Conservation (phyloP, 495 filamentous ascomycete genomes). For the Bathelium albidoporum region DNA sequence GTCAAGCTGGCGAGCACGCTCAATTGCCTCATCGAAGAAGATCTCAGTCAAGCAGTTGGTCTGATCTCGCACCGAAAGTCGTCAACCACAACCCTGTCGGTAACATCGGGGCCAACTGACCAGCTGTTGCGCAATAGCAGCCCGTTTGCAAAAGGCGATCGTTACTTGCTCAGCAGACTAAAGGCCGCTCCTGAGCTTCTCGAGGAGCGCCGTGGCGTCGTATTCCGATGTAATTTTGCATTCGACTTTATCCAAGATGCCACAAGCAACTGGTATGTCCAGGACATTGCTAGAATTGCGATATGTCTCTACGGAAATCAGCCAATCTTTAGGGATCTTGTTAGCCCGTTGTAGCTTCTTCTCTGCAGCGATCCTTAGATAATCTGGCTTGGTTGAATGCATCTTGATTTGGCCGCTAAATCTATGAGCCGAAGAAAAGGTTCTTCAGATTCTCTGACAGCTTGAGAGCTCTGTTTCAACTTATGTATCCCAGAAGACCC, state of each 20-base stretch:
- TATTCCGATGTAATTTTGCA: conserved; percentile 19
- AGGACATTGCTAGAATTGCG: conserved; percentile 18
- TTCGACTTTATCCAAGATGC: conserved; percentile 16
- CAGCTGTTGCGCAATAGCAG: conserved; percentile 47
- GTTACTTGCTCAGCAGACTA: conserved; percentile 36
- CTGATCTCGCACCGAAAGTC: conserved; percentile 18
- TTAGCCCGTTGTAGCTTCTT: conserved; percentile 29
- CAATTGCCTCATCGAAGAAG: conserved; percentile 52
- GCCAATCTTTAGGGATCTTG: conserved; percentile 32
- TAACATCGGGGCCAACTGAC: conserved; percentile 23
- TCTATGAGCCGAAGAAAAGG: conserved; percentile 4
- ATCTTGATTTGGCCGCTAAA: conserved; percentile 3
- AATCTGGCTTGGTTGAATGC: conserved; percentile 2
- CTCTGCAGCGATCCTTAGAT: conserved; percentile 19
- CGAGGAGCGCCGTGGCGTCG: conserved; percentile 15
- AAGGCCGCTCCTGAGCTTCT: conserved; percentile 14
- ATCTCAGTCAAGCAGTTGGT: conserved; percentile 53
- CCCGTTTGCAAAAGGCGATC: conserved; percentile 47
- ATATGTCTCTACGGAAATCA: conserved; percentile 8
- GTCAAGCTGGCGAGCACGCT: conserved; percentile 50
- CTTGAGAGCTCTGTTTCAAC: neutral
- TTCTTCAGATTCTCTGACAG: conserved; percentile 3
- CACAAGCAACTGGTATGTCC: conserved; percentile 24
- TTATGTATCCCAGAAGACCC: conserved; percentile 1
- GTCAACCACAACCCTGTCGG: neutral